Percentiles rank a stretch among this genome's conserved stretches.
phyloP scores from a whole-genome alignment of 106 monocot species.

The Allium cepa region DNA sequence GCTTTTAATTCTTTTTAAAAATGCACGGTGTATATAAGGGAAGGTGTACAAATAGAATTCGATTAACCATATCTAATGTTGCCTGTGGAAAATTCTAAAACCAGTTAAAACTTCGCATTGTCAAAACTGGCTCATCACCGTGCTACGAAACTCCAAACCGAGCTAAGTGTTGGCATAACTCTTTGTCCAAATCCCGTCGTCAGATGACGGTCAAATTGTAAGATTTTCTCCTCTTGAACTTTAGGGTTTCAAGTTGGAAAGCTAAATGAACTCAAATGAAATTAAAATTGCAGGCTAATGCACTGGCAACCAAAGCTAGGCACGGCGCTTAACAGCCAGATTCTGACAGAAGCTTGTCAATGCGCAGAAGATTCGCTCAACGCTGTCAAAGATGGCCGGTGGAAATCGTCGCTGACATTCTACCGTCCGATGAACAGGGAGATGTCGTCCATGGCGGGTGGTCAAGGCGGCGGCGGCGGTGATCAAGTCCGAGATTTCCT shows the following conservation, averaged over 20 bases:
- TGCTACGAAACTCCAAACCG: no score
- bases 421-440: conserved; percentile 75
- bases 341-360: conserved; percentile 65
- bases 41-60: no score
- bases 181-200: no score
- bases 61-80: no score
- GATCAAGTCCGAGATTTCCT: conserved; percentile 57
- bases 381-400: conserved; percentile 62
- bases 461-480: conserved; percentile 3
- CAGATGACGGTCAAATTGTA: conserved; percentile 37
- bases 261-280: neutral
- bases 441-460: conserved; percentile 5
- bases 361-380: conserved; percentile 53
- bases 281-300: conserved; percentile 51
- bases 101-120: no score
- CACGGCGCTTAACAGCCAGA: conserved; percentile 72
- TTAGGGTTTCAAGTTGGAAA: conserved; percentile 3
- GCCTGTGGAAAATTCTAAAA: no score
- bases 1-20: no score
- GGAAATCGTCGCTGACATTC: conserved; percentile 68
- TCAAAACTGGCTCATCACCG: no score
- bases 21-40: no score
- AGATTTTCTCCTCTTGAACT: neutral
- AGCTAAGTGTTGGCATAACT: no score
- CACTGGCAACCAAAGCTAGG: conserved; percentile 95